Base-by-base conservation (phyloP, 2,329 filamentous ascomycete species). In the Decorospora gaudefroyi region DNA sequence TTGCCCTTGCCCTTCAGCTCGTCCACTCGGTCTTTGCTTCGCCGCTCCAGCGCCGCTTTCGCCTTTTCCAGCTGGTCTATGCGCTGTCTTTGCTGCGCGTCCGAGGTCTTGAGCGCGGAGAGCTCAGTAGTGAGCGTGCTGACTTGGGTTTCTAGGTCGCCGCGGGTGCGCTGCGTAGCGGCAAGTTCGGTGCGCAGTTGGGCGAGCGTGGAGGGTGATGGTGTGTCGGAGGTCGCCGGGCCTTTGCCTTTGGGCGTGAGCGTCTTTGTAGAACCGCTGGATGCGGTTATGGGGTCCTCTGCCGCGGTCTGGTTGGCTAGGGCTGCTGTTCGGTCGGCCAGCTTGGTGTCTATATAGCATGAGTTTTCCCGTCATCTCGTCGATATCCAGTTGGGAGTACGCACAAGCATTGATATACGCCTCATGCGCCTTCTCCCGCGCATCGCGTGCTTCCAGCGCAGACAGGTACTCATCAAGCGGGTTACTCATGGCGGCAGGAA, bases 1-100 rank as follows among this genome's bases (percentile, higher is more conserved):
- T 91, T 89, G 21, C 84, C 83, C 76, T 96, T 96, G 46, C 84
- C 88, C 42, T 79, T 81, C 21, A 96, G 72, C 75, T 97, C 93
- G 60, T 95, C 88, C 50, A 95, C 89, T 19, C 87, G 78, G 68
- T 96, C 92, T 52, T 82, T 84, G 27, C 95, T 74, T 51, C 85
- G 85, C 28, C 83, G 78, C 35, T 81, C 76, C 12, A 93, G 73
- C 2, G 76, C 71, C 12, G 78, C 76, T 22, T 82, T 80, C 59
- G 90, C 84, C 16, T 76, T 73, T 13, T 83, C 80, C 12, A 95
- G 73, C 15, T 79, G 74, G 11, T 76, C 74, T 37, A 96, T 78
- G 12, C 78, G 76, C 56, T 78, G 80, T 6, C 74, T 70, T 45
- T 92, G 85, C n/a, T 76, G 72, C 30, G 76, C 77, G 4, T 77